Base-by-base conservation (phyloP, 148 eudicot species). In the Fagopyrum homotropicum region DNA sequence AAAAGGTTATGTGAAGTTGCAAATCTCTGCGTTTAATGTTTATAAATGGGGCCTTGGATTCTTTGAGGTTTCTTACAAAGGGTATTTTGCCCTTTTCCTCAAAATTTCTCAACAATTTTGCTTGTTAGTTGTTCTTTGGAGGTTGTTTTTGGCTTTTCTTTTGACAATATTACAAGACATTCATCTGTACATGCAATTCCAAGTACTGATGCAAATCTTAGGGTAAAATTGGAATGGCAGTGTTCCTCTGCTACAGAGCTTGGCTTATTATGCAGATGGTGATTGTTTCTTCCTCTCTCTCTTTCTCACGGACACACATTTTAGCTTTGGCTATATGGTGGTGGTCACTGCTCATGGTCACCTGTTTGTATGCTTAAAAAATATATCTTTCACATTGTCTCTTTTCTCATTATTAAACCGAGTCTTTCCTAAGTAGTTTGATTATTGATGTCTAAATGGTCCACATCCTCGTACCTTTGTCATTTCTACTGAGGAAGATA, bases 1-100 rank as follows among this genome's bases (percentile, higher is more conserved):
- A 49, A 64, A 64, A 66, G 15, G 17, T 66, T 35, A 66, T 66
- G 71, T 66, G 71, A 66, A 66, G 71, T 43, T 66, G 47, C 71
- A 66, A 14, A 14, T 66, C 19, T 35, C 1, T 66, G 9, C 26
- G 46, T 66, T 66, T 10, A 16, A 35, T 66, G 16, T 22, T 59
- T 59, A 59, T 7, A 35, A 55, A 55, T 55, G 7, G 22, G 59
- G 40, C 40, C 40, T 55, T 16, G 26, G 59, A 22, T 59, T 40
- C 40, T 59, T 59, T 59, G 11, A 29, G 69, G 44, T 63, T 63
- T 63, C 16, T 29, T 12, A 3, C 44, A 9, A 35, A 35, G 9
- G 44, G 44, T 4, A 1, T 3, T 61, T 61, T 29, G 4, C n/a
- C 69, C 5, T 11, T 63, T 63, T 12, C 10, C 69, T 26, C 6